Evolutionary conservation across 2,329 filamentous ascomycete species (phyloP).

Genomic region (Ascochyta rabiei): DNA sequence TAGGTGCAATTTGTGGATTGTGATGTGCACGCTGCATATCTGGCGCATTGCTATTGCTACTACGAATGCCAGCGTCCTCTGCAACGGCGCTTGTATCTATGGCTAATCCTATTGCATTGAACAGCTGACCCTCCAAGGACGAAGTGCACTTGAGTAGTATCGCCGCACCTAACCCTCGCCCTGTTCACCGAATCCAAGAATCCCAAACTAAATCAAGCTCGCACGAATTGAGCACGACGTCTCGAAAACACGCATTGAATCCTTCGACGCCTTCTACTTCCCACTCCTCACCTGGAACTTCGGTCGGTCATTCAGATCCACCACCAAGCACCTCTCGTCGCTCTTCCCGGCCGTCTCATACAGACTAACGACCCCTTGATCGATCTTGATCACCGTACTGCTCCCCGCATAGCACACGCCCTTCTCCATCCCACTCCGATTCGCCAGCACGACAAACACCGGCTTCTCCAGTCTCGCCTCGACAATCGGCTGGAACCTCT

Average conservation of each 20-base stretch:
- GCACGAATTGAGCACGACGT: background rate
- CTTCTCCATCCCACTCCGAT: constrained; percentile 71
- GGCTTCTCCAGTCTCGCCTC: constrained; percentile 52
- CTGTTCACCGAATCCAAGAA: background rate
- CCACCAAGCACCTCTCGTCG: constrained; percentile 70
- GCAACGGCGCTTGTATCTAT: background rate
- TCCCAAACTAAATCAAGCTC: background rate
- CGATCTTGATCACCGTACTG: constrained; percentile 71
- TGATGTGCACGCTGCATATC: constrained; percentile 2
- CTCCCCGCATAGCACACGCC: constrained; percentile 75
- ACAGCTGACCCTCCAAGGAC: background rate
- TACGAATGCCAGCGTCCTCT: background rate
- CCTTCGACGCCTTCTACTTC: background rate
- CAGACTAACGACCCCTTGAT: constrained; percentile 68
- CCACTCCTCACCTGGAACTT: constrained; percentile 45
- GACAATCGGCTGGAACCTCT: constrained; percentile 67
- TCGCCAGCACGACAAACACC: constrained; percentile 72
- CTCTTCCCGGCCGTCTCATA: constrained; percentile 75
- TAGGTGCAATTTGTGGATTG: background rate
- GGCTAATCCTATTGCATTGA: background rate
- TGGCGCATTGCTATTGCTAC: background rate
- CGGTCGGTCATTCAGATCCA: constrained; percentile 62
- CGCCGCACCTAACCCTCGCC: background rate
- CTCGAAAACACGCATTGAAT: background rate
- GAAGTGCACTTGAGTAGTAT: no score